These are phyloP conservation scores for Erodium trifolium DNA, from an alignment of 441 rosid species.

Conservation along the genomic window DNA sequence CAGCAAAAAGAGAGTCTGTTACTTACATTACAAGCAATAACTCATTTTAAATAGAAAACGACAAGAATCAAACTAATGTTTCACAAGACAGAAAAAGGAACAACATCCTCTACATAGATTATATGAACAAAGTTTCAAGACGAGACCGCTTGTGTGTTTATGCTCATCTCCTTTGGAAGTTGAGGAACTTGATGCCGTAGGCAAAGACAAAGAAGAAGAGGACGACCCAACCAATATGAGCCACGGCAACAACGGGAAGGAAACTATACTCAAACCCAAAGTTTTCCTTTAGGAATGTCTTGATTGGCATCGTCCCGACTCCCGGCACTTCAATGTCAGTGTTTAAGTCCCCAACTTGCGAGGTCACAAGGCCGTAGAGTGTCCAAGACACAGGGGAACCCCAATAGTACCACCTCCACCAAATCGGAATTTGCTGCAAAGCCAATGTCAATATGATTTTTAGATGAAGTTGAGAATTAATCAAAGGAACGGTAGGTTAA, in stretches of 20 bases:
- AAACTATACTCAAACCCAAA: constrained; percentile 52
- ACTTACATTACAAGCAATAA: too few species aligned
- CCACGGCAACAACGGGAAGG: constrained; percentile 66
- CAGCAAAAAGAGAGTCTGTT: background rate
- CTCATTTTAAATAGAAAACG: background rate
- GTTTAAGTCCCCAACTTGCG: constrained; percentile 56
- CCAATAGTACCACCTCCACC: constrained; percentile 96
- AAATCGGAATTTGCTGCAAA: constrained; percentile 68
- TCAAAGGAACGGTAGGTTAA: too few species aligned
- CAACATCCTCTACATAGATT: too few species aligned
- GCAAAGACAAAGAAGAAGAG: constrained; percentile 67
- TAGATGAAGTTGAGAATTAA: too few species aligned
- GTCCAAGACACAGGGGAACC: constrained; percentile 81
- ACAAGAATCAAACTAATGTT: background rate
- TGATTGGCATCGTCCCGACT: constrained; percentile 26
- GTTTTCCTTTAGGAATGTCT: constrained; percentile 38
- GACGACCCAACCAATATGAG: constrained; percentile 47
- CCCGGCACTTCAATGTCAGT: constrained; percentile 40
- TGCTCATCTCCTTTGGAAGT: constrained; percentile 41
- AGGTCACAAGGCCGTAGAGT: constrained; percentile 64
- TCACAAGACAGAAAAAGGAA: background rate
- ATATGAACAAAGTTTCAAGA: too few species aligned
- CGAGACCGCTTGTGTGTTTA: background rate
- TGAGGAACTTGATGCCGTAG: constrained; percentile 54
- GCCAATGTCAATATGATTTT: too few species aligned